These are phyloP conservation scores for Cyberlindnera euphorbiiphila DNA, from an alignment of 805 yeast species.

Conservation along the genomic window DNA sequence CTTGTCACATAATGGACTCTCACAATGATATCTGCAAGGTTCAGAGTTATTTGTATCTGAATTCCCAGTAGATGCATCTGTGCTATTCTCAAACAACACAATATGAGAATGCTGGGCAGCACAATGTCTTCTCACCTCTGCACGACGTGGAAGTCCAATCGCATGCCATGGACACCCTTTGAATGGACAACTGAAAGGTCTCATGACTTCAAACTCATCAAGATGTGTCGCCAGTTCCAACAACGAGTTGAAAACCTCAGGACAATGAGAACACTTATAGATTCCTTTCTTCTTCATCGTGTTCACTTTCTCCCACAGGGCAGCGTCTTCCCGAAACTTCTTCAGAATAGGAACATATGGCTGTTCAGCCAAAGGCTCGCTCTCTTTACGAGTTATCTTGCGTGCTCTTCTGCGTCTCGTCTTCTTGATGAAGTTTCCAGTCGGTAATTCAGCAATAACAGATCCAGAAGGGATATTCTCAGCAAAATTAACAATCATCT, in stretches of 20 bases:
- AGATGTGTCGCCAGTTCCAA: constrained; percentile 40
- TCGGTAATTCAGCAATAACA: too few species aligned
- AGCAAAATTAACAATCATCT: too few species aligned
- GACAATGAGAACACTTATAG: constrained; percentile 46
- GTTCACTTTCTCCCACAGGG: constrained; percentile 26
- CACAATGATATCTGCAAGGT: constrained; percentile 24
- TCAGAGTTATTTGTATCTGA: not conserved
- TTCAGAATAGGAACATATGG: constrained; percentile 15
- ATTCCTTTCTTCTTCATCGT: constrained; percentile 39
- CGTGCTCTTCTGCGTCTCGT: not conserved
- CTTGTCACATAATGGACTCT: constrained; percentile 39
- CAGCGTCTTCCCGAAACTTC: constrained; percentile 28
- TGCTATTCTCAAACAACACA: constrained; percentile 5
- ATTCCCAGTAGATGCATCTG: not conserved
- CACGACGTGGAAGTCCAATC: constrained; percentile 44
- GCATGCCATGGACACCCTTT: constrained; percentile 45
- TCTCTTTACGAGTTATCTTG: not conserved
- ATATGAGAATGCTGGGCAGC: constrained; percentile 38
- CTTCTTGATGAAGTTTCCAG: too few species aligned
- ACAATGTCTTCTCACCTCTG: constrained; percentile 48
- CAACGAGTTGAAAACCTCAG: constrained; percentile 35
- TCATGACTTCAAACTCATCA: constrained; percentile 36
- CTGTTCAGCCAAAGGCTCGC: not conserved
- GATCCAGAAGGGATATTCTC: too few species aligned
- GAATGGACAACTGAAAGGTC: constrained; percentile 44